Base-by-base conservation (phyloP, 768 basidiomycete genomes). In the Clitopilus hobsonii region DNA sequence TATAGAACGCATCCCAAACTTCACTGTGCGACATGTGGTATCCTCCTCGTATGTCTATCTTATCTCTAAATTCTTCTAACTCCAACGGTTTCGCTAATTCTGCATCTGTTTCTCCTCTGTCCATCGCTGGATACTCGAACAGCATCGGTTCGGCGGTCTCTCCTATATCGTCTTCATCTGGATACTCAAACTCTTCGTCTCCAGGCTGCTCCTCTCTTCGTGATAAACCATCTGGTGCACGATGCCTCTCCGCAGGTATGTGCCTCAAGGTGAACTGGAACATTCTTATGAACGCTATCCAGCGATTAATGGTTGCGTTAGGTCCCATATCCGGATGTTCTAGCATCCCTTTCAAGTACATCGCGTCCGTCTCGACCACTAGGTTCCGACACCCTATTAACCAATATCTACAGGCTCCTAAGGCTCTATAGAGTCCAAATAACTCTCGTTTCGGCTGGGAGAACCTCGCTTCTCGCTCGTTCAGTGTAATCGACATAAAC, bases 361-460 rank as follows among this genome's bases (percentile, higher is more conserved):
- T 51, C 0, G 68, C 69, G 54, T 74, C 71, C 0, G 65, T 66
- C 51, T 74, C 67, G 0, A 72, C 60, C 1, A 67, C 55, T 0
- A 80, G 58, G 11, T 72, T 69, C 5, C 65, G 51, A 1, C 29
- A 58, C 54, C 0, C 67, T 65, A 3, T 63, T 56, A 4, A 71
- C n/a, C 56, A 56, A 64, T 10, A 62, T 56, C n/a, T 59, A 49
- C 45, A 58, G 0, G 54, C 59, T 7, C 62, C 54, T 0, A 73
- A 28, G 0, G 64, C 67, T 13, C 59, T 56, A 23, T 61, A 72
- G 0, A 77, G 38, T 0, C 77, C 71, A 51, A 67, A 77, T 0
- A 77, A 52, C 57, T 79, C 74, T 0, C 68, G 29, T 47, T 80
- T 79, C 0, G 72, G 65, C 48, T 76, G 74, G 0, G 71, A 74